Conservation (phyloP, 768 basidiomycete species). For the Hericium coralloides region DNA sequence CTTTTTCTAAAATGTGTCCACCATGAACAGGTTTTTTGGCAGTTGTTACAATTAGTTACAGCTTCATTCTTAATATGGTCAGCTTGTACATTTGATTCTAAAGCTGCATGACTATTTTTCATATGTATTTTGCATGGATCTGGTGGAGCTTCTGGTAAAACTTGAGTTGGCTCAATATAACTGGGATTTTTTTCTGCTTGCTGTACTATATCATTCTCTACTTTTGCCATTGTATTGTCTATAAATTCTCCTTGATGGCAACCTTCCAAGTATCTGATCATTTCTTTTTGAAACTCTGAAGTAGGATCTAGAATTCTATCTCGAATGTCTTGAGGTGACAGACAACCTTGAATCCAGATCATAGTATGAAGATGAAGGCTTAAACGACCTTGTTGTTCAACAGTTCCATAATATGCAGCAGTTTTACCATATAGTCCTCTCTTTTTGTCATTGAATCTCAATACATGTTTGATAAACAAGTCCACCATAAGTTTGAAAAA, state of each 20-base stretch:
- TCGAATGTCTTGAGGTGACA: conserved; percentile 13
- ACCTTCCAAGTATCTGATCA: conserved; percentile 9
- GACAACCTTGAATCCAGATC: conserved; percentile 8
- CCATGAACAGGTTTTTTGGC: not conserved
- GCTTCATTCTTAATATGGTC: no score
- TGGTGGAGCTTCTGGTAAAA: no score
- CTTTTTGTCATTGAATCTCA: not conserved
- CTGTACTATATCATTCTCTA: not conserved
- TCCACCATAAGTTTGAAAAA: conserved; percentile 15
- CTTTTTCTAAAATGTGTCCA: not conserved
- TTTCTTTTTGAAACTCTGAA: conserved; percentile 5
- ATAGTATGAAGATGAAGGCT: conserved; percentile 16
- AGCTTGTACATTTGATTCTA: no score
- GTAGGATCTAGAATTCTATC: conserved; percentile 6
- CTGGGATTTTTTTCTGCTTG: no score
- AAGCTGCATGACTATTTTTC: no score
- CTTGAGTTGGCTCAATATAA: no score
- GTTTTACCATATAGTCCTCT: conserved; percentile 13
- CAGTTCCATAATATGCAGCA: conserved; percentile 16
- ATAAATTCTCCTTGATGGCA: conserved; percentile 11
- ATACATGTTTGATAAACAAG: conserved; percentile 9
- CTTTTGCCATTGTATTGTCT: not conserved
- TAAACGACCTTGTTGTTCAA: conserved; percentile 5
- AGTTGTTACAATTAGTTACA: not conserved
- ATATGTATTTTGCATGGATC: no score